Percentiles rank a stretch among this genome's conserved stretches.
These are phyloP conservation scores for Ambrosia artemisiifolia DNA, from an alignment of 129 eudicot species.

Conservation along the genomic window DNA sequence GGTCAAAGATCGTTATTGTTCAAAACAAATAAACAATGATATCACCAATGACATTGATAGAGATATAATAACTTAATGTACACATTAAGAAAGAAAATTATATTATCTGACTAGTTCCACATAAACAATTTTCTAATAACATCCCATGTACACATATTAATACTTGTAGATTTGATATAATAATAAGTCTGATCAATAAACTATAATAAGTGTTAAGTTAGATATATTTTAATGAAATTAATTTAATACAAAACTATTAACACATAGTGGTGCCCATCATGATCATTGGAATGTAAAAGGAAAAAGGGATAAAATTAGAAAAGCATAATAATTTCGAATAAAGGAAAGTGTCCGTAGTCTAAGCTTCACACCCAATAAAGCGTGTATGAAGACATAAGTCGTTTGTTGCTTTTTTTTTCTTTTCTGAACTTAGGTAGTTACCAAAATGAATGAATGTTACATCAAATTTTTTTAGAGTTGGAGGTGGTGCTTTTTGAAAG, in stretches of 20 bases:
- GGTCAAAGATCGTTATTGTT: neutral
- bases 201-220: neutral
- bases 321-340: neutral
- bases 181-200: neutral
- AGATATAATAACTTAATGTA: neutral
- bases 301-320: slow-evolving; percentile 5
- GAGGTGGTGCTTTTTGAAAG: neutral
- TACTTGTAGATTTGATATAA: neutral
- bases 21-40: neutral
- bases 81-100: too few relatives aligned
- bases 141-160: too few relatives aligned
- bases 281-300: slow-evolving; percentile 17
- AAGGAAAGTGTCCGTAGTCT: neutral
- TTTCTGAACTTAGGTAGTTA: neutral
- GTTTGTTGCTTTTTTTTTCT: neutral
- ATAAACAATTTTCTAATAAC: too few relatives aligned
- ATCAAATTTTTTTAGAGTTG: too few relatives aligned
- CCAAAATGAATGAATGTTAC: neutral
- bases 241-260: neutral
- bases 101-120: too few relatives aligned
- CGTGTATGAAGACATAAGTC: neutral
- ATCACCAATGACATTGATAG: neutral
- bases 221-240: neutral
- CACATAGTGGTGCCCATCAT: slow-evolving; percentile 16
- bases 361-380: slow-evolving; percentile 8